phyloP scores from a whole-genome alignment of 2,329 filamentous ascomycete species.

The Geosmithia flava region DNA sequence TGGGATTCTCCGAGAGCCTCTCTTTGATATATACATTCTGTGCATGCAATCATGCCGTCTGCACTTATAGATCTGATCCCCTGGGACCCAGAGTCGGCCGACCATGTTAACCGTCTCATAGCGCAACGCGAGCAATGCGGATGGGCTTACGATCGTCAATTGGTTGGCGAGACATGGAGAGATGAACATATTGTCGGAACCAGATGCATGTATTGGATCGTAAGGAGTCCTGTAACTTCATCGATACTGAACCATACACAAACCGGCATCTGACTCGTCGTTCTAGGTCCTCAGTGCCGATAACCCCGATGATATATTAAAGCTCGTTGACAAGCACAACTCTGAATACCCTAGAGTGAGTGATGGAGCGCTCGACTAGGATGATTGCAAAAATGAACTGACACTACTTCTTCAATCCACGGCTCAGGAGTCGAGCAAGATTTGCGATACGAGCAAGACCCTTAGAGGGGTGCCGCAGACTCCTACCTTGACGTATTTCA shows the following conservation, averaged over 20 bases:
- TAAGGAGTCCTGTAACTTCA: background rate
- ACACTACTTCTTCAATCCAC: background rate
- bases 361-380: background rate
- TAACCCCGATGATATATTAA: conserved; percentile 2
- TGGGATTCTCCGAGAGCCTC: too few relatives aligned
- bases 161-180: conserved; percentile 8
- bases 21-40: too few relatives aligned
- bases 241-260: background rate
- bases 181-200: conserved; percentile 6
- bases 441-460: conserved; percentile 6
- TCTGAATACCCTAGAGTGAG: conserved; percentile 4
- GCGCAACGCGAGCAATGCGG: conserved; percentile 12
- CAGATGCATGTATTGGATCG: conserved; percentile 10
- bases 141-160: conserved; percentile 7
- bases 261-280: background rate
- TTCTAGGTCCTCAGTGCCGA: conserved; percentile 6
- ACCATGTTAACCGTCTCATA: conserved; percentile 9
- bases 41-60: background rate
- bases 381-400: background rate
- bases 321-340: conserved; percentile 11
- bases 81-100: conserved; percentile 11
- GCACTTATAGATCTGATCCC: conserved; percentile 9
- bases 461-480: conserved; percentile 3
- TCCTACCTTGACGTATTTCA: conserved; percentile 6
- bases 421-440: conserved; percentile 3